Conservation (phyloP, 257 asterid genomes). For the Coffea eugenioides region DNA sequence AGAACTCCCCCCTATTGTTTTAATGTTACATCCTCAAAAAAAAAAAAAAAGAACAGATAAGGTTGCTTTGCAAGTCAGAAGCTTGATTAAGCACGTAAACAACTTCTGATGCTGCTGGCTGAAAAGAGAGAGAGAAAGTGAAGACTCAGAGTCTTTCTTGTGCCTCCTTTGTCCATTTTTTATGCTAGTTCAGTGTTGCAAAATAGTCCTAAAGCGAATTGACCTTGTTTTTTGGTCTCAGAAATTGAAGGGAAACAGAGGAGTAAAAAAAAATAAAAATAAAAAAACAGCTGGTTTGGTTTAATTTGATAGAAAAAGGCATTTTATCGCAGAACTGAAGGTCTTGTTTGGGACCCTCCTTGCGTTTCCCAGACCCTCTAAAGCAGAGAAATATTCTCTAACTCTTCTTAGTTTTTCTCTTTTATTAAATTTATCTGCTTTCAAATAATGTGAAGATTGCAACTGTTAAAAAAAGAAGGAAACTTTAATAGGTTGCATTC, state of each 20-base stretch:
- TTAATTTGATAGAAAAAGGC: neutral
- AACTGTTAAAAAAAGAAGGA: neutral
- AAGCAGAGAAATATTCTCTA: too few relatives aligned
- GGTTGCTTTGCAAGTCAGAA: too few relatives aligned
- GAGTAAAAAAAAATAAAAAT: too few relatives aligned
- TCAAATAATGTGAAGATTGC: neutral
- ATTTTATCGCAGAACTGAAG: neutral
- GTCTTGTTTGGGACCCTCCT: neutral
- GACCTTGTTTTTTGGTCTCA: neutral
- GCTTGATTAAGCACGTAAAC: too few relatives aligned
- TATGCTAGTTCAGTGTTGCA: neutral
- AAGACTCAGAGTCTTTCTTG: neutral
- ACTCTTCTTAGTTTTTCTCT: neutral
- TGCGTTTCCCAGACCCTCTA: neutral
- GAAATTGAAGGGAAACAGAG: neutral
- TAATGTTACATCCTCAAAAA: too few relatives aligned
- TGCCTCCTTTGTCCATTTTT: neutral
- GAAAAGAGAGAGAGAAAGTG: too few relatives aligned
- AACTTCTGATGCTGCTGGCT: too few relatives aligned
- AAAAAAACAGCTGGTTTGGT: neutral
- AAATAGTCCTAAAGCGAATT: neutral
- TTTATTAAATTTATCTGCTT: too few relatives aligned
- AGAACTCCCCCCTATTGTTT: too few relatives aligned
- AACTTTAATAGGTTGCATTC: neutral
- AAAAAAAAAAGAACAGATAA: too few relatives aligned